Evolutionary conservation across 2,329 filamentous ascomycete genomes (phyloP).

Genomic region (Penicillium polonicum): DNA sequence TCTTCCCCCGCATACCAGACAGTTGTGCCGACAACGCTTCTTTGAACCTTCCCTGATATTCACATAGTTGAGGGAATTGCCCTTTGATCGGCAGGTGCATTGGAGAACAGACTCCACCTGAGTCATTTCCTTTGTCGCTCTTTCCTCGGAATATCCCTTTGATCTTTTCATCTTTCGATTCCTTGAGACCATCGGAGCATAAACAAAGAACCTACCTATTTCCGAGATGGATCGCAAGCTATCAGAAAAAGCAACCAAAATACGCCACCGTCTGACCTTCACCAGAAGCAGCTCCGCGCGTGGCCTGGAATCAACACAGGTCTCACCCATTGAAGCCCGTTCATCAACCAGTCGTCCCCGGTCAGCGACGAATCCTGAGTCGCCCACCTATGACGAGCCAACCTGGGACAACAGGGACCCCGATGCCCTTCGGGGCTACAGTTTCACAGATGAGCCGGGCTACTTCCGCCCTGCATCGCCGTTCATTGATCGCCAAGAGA

Average conservation of each 20-base stretch:
- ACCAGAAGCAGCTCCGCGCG: conserved; percentile 8
- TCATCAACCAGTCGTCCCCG: conserved; percentile 15
- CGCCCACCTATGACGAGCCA: conserved; percentile 2
- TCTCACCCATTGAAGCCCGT: conserved; percentile 3
- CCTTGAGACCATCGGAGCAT: neutral
- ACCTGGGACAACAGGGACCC: conserved; percentile 14
- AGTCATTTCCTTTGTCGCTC: conserved; percentile 1
- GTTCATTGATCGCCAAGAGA: conserved; percentile 35
- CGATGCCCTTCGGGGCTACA: conserved; percentile 28
- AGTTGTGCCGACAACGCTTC: conserved; percentile 13
- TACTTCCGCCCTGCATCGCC: conserved; percentile 33
- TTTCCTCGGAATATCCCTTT: neutral
- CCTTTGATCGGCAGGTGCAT: neutral
- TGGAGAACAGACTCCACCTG: neutral
- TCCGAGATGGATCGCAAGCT: conserved; percentile 23
- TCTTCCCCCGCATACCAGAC: conserved; percentile 15
- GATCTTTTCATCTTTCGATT: neutral
- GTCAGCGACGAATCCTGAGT: conserved; percentile 19
- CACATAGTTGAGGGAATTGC: conserved; percentile 5
- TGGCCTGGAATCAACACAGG: conserved; percentile 13
- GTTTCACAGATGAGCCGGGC: conserved; percentile 37
- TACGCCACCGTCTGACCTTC: conserved; percentile 24
- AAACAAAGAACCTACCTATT: neutral
- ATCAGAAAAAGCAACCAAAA: conserved; percentile 21
- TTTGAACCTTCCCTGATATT: neutral